Evolutionary conservation across 768 basidiomycete species (phyloP), one percentile per base, ranked within the genome.

Genomic region (Pleurotus tuber-regium): DNA sequence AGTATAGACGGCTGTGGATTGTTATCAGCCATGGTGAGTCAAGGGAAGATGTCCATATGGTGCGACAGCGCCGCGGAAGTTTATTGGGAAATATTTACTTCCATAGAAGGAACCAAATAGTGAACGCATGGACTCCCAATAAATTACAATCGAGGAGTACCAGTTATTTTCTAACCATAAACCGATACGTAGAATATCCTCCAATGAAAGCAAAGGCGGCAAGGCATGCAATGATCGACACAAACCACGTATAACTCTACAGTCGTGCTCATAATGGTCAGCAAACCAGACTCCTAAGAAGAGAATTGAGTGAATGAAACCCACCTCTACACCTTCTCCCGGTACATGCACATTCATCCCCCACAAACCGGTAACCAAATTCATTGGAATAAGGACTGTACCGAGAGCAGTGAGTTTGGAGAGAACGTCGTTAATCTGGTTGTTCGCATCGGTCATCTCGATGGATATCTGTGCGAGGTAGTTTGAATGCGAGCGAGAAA

Each of bases 371-470:
- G 97, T 99, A 44, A 99, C 83, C 67, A 98, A 70, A 68, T 98
- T 98, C 88, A 95, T 97, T 29, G 90, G 97, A 65, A 99, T 87
- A 59, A 98, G 86, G 4, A 99, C 84, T 4, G 97, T 99, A 79
- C 97, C 97, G 40, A 99, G 79, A 5, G 97, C 96, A 0, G 97
- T 98, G 54, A 99, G 76, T 74, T 98, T 98, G 4, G 91, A 92
- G 4, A 98, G 82, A 2, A 99, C 97, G 64, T 98, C 94, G 70
- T 99, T 99, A 74, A 98, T 99, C 73, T 98, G 94, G 68, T 99
- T 99, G 72, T 99, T 99, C 35, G 97, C 97, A 61, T 98, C 95
- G 29, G 93, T 96, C 96, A 98, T 99, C 74, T 98, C 97, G 70
- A 99, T 98, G 36, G 94, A 97, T 60, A 99, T 99, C 63, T 98